These are phyloP conservation scores for Bryoglossum gracile DNA, from an alignment of 495 filamentous ascomycete species.

Conservation along the genomic window DNA sequence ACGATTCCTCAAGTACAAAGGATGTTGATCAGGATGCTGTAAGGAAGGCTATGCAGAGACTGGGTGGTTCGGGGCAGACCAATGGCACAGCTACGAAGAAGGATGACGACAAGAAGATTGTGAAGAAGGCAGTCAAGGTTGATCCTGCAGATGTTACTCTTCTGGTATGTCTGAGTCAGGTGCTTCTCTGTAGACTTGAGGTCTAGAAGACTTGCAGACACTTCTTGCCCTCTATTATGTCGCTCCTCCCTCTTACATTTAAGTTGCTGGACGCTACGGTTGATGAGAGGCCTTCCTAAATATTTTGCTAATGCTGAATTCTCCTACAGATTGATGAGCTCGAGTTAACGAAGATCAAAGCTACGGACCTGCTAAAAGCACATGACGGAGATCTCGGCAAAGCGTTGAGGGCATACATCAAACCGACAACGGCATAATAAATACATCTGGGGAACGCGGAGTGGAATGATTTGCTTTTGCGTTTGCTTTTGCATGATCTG, in stretches of 20 bases:
- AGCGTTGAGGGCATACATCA: slow-evolving; percentile 56
- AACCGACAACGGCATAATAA: slow-evolving; percentile 16
- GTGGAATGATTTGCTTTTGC: background rate
- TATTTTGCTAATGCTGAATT: no score
- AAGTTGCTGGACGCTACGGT: background rate
- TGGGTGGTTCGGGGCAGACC: slow-evolving; percentile 38
- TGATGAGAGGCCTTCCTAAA: no score
- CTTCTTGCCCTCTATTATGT: background rate
- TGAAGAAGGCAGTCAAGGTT: slow-evolving; percentile 57
- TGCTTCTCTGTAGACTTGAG: background rate
- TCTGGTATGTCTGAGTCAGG: slow-evolving; percentile 42
- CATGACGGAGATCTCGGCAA: slow-evolving; percentile 68
- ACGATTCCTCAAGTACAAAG: slow-evolving; percentile 38
- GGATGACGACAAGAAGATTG: slow-evolving; percentile 35
- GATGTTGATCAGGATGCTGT: slow-evolving; percentile 77
- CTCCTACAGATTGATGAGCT: slow-evolving; percentile 77
- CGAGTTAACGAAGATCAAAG: slow-evolving; percentile 70
- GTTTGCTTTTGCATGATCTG: background rate
- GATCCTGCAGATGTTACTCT: slow-evolving; percentile 57
- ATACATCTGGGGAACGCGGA: no score
- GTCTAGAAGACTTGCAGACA: background rate
- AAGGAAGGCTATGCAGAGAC: slow-evolving; percentile 70
- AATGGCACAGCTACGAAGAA: slow-evolving; percentile 29
- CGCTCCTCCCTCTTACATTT: background rate
- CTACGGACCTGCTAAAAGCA: slow-evolving; percentile 73